phyloP scores from a whole-genome alignment of 2,329 filamentous ascomycete genomes.

The Leptographium galeiforme region DNA sequence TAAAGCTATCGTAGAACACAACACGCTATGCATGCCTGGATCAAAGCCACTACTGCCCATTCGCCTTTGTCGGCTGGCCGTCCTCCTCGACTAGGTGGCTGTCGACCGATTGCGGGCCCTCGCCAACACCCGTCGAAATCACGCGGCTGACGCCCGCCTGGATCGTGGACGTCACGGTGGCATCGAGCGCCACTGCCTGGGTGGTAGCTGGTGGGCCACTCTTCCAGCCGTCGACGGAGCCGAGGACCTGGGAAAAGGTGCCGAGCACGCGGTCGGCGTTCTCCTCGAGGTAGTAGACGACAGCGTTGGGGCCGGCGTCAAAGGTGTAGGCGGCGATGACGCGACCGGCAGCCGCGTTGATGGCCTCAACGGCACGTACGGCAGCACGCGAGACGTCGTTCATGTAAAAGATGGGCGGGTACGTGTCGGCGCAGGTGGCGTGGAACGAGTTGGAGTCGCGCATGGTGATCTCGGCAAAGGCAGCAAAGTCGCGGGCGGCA shows the following conservation, averaged over 20 bases:
- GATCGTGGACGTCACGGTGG: conserved; percentile 50
- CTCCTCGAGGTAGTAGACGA: conserved; percentile 86
- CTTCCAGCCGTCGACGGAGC: conserved; percentile 58
- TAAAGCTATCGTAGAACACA: too few relatives aligned
- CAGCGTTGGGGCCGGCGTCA: conserved; percentile 91
- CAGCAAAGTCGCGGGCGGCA: conserved; percentile 56
- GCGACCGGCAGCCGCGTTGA: conserved; percentile 69
- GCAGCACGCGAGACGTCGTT: conserved; percentile 85
- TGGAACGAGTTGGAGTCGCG: conserved; percentile 96
- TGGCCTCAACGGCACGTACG: conserved; percentile 75
- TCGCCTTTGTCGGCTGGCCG: conserved; percentile 35
- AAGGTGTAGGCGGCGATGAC: conserved; percentile 90
- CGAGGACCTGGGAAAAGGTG: conserved; percentile 57
- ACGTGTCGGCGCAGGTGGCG: conserved; percentile 84
- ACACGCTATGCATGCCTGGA: too few relatives aligned
- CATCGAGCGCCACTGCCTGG: conserved; percentile 46
- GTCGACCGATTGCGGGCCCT: conserved; percentile 71
- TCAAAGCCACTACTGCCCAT: background rate
- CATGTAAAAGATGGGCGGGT: conserved; percentile 96
- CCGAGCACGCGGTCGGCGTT: conserved; percentile 62
- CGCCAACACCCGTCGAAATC: conserved; percentile 82
- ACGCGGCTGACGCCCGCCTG: conserved; percentile 74
- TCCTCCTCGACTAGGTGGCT: conserved; percentile 61
- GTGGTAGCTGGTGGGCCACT: conserved; percentile 36
- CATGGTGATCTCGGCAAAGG: conserved; percentile 88